phyloP scores from a whole-genome alignment of 352 stramenopile genomes.

The Phytophthora melonis region DNA sequence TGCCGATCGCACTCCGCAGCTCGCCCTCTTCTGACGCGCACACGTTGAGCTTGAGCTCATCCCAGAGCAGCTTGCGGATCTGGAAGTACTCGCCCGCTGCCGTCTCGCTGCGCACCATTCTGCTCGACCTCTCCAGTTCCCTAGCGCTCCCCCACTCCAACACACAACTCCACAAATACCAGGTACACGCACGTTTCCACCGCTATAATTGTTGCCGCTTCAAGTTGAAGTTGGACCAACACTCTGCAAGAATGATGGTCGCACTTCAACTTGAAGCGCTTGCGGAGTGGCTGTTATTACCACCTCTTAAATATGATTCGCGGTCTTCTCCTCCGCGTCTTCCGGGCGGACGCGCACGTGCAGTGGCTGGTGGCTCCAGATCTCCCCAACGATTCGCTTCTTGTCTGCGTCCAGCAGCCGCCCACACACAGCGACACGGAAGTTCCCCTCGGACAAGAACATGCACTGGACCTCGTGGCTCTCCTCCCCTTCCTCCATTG shows the following conservation, averaged over 20 bases:
- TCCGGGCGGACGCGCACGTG: conserved; percentile 45
- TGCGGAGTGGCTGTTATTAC: background rate
- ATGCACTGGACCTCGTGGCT: conserved; percentile 58
- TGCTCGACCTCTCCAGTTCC: background rate
- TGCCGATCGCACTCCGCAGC: conserved; percentile 67
- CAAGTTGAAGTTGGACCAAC: conserved; percentile 32
- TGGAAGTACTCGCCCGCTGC: conserved; percentile 74
- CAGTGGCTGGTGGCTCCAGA: conserved; percentile 63
- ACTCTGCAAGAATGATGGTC: conserved; percentile 22
- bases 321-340: conserved; percentile 11
- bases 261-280: conserved; percentile 24
- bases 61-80: conserved; percentile 76
- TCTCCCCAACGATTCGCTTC: conserved; percentile 23
- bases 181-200: conserved; percentile 3
- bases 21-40: conserved; percentile 69
- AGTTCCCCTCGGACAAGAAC: conserved; percentile 73
- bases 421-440: conserved; percentile 52
- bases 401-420: conserved; percentile 27
- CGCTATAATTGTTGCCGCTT: conserved; percentile 15
- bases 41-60: conserved; percentile 69
- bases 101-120: conserved; percentile 12
- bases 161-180: conserved; percentile 17
- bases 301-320: conserved; percentile 39
- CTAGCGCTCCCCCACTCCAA: background rate
- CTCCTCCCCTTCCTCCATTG: conserved; percentile 9